Base-by-base conservation (phyloP, 1,284 basidiomycete species). In the Boletus nobilissimus region DNA sequence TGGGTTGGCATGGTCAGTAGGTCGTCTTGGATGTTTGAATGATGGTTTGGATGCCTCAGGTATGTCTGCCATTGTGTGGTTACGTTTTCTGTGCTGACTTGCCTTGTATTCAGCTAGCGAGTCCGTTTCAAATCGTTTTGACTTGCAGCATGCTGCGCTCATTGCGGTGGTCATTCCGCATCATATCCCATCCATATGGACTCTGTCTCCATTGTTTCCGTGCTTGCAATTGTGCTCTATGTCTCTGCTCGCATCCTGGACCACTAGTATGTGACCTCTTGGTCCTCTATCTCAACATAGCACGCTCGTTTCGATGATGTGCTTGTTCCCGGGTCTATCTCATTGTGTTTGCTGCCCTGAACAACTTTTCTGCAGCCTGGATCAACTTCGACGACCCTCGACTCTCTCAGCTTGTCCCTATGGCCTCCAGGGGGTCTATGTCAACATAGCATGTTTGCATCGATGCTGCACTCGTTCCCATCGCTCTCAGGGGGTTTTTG, bases 191-290 rank as follows among this genome's bases (percentile, higher is more conserved):
- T 19, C 54, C 6, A 10, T n/a, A 29, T 29, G 3, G 19, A 19
- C 54, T 3, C 3, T 14, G 3, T n/a, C 13, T 13, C 13, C 13
- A 11, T 16, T 57, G 1, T 3, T 5, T 57, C 32, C 18, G 3
- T 3, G 7, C 14, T 11, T 16, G 4, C 9, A 3, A 18, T n/a
- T 57, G 10, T 5, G 8, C 54, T 57, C 54, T 13, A 57, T 19
- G 14, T 57, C 54, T 2, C n/a, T 3, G 16, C 16, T 2, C 54
- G 11, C 8, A 29, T 29, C 32, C 11, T 19, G 10, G 11, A 19
- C 43, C 43, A 11, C 43, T 46, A 46, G 43, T n/a, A n/a, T n/a
- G n/a, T n/a, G 54, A 5, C 54, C 54, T 57, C 54, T 18, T 57
- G 54, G 54, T 0, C n/a, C n/a, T 6, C 9, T n/a, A 57, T 2